Conservation (phyloP, 768 basidiomycete species). For the Rossbeevera mucosa region DNA sequence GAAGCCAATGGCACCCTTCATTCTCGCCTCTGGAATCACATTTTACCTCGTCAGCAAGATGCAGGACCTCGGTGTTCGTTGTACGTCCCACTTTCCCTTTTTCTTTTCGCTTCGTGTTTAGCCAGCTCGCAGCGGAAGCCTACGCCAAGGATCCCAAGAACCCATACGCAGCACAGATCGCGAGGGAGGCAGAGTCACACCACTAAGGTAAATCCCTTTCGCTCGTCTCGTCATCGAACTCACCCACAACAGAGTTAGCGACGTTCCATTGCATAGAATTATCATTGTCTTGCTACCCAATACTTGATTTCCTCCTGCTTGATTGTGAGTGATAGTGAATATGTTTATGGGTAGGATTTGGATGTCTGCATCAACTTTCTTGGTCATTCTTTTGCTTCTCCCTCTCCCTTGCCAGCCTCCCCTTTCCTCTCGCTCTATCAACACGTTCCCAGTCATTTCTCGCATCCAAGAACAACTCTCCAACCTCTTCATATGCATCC, state of each 20-base stretch:
- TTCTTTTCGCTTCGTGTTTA: background rate
- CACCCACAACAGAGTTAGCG: conserved; percentile 7
- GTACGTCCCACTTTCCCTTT: conserved; percentile 42
- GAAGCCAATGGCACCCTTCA: conserved; percentile 79
- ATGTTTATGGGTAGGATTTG: too few species aligned
- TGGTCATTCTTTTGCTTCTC: conserved; percentile 28
- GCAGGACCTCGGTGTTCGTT: conserved; percentile 65
- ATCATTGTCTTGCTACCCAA: conserved; percentile 6
- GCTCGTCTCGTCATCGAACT: background rate
- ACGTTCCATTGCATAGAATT: conserved; percentile 17
- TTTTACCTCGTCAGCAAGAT: conserved; percentile 62
- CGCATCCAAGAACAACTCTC: conserved; percentile 49
- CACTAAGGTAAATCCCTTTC: conserved; percentile 24
- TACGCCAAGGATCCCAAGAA: conserved; percentile 77
- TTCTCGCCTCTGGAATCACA: conserved; percentile 59
- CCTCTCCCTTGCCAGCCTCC: conserved; percentile 63
- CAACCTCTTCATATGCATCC: conserved; percentile 45
- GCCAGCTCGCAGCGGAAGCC: conserved; percentile 45
- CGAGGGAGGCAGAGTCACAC: conserved; percentile 53
- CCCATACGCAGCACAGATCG: conserved; percentile 75
- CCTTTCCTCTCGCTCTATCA: conserved; percentile 69
- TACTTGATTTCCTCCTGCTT: background rate
- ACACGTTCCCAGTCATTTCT: conserved; percentile 58
- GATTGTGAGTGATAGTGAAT: too few species aligned
- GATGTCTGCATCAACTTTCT: background rate